Conservation (phyloP, 805 yeast genomes). For the Myxozyma udenii region DNA sequence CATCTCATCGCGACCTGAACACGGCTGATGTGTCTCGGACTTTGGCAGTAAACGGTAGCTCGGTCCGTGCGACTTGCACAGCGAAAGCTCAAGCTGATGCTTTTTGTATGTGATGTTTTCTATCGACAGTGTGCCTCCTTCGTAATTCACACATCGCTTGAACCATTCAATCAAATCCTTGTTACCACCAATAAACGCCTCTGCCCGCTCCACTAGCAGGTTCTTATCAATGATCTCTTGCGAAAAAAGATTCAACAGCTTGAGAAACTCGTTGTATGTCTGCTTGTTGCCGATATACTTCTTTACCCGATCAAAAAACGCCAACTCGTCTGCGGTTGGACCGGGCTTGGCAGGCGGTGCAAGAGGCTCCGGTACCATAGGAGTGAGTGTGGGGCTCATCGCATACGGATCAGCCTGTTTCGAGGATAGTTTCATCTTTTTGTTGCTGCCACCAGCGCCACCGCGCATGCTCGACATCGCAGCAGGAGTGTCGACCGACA, state of each 20-base stretch:
- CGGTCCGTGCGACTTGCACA: constrained; percentile 94
- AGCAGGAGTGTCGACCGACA: constrained; percentile 5
- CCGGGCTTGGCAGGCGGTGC: constrained; percentile 49
- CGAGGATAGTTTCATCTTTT: constrained; percentile 24
- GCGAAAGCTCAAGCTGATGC: constrained; percentile 82
- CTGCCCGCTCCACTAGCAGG: constrained; percentile 78
- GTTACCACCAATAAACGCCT: constrained; percentile 77
- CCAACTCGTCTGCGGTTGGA: constrained; percentile 76
- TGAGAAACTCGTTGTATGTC: constrained; percentile 87
- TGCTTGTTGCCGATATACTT: constrained; percentile 84
- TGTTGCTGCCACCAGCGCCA: constrained; percentile 12
- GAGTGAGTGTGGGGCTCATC: constrained; percentile 66
- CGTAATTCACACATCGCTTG: constrained; percentile 84
- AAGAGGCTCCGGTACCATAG: constrained; percentile 83
- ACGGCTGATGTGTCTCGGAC: constrained; percentile 92
- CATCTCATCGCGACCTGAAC: constrained; percentile 97
- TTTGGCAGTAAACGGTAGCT: constrained; percentile 90
- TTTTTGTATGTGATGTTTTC: constrained; percentile 85
- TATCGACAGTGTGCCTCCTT: constrained; percentile 77
- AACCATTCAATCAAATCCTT: constrained; percentile 86
- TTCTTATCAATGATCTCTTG: constrained; percentile 85
- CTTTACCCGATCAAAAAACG: constrained; percentile 89
- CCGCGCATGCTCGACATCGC: constrained; percentile 17
- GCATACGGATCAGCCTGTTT: constrained; percentile 20
- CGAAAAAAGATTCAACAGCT: constrained; percentile 78